These are phyloP conservation scores for Patellifolia procumbens DNA, from an alignment of 179 eudicot species.

Conservation along the genomic window DNA sequence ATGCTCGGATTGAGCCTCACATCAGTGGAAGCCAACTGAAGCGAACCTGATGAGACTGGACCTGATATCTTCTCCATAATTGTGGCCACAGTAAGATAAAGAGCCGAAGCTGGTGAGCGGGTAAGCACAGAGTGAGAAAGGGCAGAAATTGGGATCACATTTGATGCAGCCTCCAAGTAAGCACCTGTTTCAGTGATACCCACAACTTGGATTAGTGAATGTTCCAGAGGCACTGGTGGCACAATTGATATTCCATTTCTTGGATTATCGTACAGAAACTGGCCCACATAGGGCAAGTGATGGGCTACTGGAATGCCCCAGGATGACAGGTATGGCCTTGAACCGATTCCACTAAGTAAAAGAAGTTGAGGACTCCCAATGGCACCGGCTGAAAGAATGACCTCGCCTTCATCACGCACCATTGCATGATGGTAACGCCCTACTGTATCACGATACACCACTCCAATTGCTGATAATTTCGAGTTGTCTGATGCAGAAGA, in stretches of 20 bases:
- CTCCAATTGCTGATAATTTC: slow-evolving; percentile 61
- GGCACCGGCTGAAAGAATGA: slow-evolving; percentile 78
- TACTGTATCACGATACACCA: slow-evolving; percentile 57
- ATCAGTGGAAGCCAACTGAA: slow-evolving; percentile 77
- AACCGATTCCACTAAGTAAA: slow-evolving; percentile 79
- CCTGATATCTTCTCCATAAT: slow-evolving; percentile 83
- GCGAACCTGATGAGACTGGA: slow-evolving; percentile 72
- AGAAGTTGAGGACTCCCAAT: slow-evolving; percentile 87
- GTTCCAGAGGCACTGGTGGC: slow-evolving; percentile 77
- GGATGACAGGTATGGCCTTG: slow-evolving; percentile 76
- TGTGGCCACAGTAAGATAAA: slow-evolving; percentile 71
- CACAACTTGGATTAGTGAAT: slow-evolving; percentile 88
- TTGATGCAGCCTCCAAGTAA: slow-evolving; percentile 86
- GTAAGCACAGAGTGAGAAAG: slow-evolving; percentile 56
- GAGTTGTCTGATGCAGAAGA: slow-evolving; percentile 31
- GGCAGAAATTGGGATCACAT: slow-evolving; percentile 60
- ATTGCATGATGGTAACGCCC: slow-evolving; percentile 75
- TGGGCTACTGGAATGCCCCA: slow-evolving; percentile 81
- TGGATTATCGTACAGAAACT: slow-evolving; percentile 81
- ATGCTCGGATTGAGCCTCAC: slow-evolving; percentile 63
- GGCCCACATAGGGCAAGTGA: slow-evolving; percentile 83
- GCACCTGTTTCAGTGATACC: slow-evolving; percentile 79
- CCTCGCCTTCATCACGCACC: slow-evolving; percentile 65
- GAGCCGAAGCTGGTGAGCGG: slow-evolving; percentile 47
- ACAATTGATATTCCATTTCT: slow-evolving; percentile 86